Evolutionary conservation across 257 asterid species (phyloP), one percentile per base, ranked within the genome.

Genomic region (Solanum etuberosum): DNA sequence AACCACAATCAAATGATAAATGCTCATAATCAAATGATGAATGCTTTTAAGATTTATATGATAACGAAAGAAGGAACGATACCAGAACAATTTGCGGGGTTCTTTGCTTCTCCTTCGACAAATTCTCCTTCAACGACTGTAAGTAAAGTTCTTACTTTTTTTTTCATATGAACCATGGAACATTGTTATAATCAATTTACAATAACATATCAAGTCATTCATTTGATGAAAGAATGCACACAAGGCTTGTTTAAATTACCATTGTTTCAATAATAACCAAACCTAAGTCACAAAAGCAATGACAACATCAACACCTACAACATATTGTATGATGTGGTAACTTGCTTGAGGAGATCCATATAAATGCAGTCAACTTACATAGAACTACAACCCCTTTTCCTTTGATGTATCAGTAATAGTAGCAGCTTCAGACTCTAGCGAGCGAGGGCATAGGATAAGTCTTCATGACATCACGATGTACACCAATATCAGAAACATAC

Each of bases 341-440:
- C 83, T 57, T 74, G 23, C 37, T 29, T 23, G 81, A 38, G 9
- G 81, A 38, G 35, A 40, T 37, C 81, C 86, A 80, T 32, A 46
- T 27, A 68, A 42, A 31, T 40, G 70, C 25, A 14, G 70, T 4
- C 14, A 38, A 86, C 16, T 34, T 71, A 11, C 83, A 77, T 74
- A 74, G 46, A 40, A 40, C 46, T 3, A 9, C 46, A 40, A 40
- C 46, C 13, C 77, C 59, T 89, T 89, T 87, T 92, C 87, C 91
- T 88, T 87, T 59, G 31, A 46, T 7, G 54, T 23, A 87, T 86
- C 71, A 18, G 71, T 5, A 18, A 14, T 48, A 46, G 27, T 4
- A n/a, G 32, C 4, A 32, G 23, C 89, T 70, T 83, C 88, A 29
- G 13, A 9, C 46, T 40, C 46, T 40, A 40, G 46, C 90, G 72